phyloP scores from a whole-genome alignment of 2,329 filamentous ascomycete genomes.

The Capronia coronata region DNA sequence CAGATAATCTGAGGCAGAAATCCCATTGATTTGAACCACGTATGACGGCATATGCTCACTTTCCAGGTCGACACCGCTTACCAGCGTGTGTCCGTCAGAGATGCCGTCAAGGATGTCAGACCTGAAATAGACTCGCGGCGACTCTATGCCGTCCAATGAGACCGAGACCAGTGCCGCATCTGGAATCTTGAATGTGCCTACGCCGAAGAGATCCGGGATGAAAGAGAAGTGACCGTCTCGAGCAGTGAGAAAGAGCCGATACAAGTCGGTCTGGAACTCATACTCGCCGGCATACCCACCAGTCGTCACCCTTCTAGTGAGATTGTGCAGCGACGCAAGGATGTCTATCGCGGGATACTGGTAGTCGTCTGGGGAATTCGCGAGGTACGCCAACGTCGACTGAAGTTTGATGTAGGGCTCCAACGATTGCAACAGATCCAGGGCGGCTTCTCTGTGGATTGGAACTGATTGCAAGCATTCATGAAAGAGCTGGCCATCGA shows the following conservation, averaged over 20 bases:
- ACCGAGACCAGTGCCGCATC: slow-evolving; percentile 55
- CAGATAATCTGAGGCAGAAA: slow-evolving; percentile 2
- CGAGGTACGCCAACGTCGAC: slow-evolving; percentile 44
- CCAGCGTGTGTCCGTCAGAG: not conserved
- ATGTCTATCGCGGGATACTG: slow-evolving; percentile 46
- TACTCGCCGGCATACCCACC: slow-evolving; percentile 48
- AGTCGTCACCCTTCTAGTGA: slow-evolving; percentile 39
- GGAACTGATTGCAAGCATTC: slow-evolving; percentile 14
- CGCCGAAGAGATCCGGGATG: slow-evolving; percentile 29
- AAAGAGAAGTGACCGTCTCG: slow-evolving; percentile 55
- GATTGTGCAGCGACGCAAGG: slow-evolving; percentile 40
- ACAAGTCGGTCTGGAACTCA: slow-evolving; percentile 50
- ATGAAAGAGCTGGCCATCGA: slow-evolving; percentile 8
- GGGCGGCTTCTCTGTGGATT: slow-evolving; percentile 4
- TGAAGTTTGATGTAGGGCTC: slow-evolving; percentile 43
- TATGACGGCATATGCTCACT: not conserved
- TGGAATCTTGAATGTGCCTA: slow-evolving; percentile 51
- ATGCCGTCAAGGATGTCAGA: not conserved
- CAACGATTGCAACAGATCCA: slow-evolving; percentile 7
- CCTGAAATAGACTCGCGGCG: slow-evolving; percentile 51
- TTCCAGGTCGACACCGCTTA: not conserved
- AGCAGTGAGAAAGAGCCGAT: slow-evolving; percentile 47
- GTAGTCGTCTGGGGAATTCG: slow-evolving; percentile 48
- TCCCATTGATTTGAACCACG: slow-evolving; percentile 11
- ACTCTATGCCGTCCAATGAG: slow-evolving; percentile 52